Evolutionary conservation across 139 green algal species (phyloP).

Genomic region (Eudorina sp.): DNA sequence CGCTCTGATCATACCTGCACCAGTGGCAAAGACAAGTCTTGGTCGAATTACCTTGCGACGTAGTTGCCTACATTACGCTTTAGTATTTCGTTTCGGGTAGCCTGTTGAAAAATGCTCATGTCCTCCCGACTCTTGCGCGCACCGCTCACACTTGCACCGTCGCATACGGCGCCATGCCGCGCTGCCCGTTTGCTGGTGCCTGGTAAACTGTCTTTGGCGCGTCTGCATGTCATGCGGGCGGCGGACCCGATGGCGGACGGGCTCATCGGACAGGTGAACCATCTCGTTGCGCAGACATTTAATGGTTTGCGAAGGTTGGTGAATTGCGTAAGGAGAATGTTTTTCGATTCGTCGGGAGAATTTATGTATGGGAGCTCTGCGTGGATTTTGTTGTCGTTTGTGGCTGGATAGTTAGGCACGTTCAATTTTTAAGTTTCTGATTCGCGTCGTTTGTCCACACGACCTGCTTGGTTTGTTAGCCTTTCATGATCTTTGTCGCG

Average conservation of each 20-base stretch:
- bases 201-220: not conserved
- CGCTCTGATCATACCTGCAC: not conserved
- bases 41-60: not conserved
- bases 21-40: not conserved
- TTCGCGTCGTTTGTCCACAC: not conserved
- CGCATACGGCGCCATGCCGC: not conserved
- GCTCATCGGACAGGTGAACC: not conserved
- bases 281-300: not conserved
- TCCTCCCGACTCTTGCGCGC: not conserved
- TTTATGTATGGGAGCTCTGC: too few species aligned
- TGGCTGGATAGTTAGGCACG: slow-evolving; percentile 6
- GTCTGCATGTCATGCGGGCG: not conserved
- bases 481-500: not conserved
- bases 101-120: not conserved
- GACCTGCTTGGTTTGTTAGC: not conserved
- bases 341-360: not conserved
- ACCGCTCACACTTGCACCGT: not conserved
- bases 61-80: not conserved
- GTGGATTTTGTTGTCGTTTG: too few species aligned
- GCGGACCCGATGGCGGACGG: not conserved
- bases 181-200: not conserved
- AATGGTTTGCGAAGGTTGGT: not conserved
- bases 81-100: not conserved
- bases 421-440: not conserved
- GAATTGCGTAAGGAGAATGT: not conserved